These are phyloP conservation scores for Candida insectorum DNA, from an alignment of 805 yeast genomes.

Conservation along the genomic window DNA sequence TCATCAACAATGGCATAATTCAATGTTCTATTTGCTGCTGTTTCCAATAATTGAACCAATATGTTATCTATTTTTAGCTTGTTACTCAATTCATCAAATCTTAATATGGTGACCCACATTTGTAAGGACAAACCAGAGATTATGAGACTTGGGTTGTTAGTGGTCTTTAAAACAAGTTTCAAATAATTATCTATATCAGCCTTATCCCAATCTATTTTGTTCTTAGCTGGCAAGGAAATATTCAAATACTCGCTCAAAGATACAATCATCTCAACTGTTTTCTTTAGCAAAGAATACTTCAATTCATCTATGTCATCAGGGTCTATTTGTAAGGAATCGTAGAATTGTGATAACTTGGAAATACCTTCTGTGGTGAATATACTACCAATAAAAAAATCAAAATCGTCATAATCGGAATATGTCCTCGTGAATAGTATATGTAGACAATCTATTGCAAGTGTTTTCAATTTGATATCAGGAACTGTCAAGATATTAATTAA, in stretches of 20 bases:
- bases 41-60: slow-evolving; percentile 67
- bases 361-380: slow-evolving; percentile 78
- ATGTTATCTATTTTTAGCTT: slow-evolving; percentile 52
- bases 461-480: slow-evolving; percentile 64
- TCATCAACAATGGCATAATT: slow-evolving; percentile 69
- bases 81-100: slow-evolving; percentile 72
- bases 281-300: slow-evolving; percentile 77
- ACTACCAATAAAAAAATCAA: slow-evolving; percentile 72
- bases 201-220: slow-evolving; percentile 45
- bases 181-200: slow-evolving; percentile 69
- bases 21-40: slow-evolving; percentile 73
- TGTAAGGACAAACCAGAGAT: slow-evolving; percentile 87
- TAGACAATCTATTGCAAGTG: slow-evolving; percentile 85
- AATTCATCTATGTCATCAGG: slow-evolving; percentile 76
- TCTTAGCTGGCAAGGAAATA: slow-evolving; percentile 34
- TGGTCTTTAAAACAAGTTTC: slow-evolving; percentile 72
- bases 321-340: slow-evolving; percentile 54
- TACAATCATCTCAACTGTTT: slow-evolving; percentile 90
- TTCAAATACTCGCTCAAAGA: slow-evolving; percentile 77
- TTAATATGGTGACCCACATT: slow-evolving; percentile 88
- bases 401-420: slow-evolving; percentile 63
- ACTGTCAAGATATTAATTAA: slow-evolving; percentile 58
- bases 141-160: slow-evolving; percentile 81
- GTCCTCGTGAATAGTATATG: slow-evolving; percentile 83
- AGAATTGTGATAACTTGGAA: slow-evolving; percentile 61